Evolutionary conservation across 2,329 filamentous ascomycete genomes (phyloP).

Genomic region (Stemphylium beticola): DNA sequence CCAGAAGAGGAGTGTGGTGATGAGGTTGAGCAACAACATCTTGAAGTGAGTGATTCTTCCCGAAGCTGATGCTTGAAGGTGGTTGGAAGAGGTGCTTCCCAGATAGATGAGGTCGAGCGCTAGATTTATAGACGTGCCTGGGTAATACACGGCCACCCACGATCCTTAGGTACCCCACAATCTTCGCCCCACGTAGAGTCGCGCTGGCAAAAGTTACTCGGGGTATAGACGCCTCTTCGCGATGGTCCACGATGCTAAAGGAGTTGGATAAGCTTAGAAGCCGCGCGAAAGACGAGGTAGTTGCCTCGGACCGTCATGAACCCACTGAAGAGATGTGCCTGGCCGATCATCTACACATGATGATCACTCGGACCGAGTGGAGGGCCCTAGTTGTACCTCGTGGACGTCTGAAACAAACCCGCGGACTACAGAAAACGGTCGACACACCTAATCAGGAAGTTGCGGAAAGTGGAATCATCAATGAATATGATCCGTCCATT

Average conservation of each 20-base stretch:
- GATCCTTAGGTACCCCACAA: conserved; percentile 3
- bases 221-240: conserved; percentile 1
- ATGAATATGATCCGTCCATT: background rate
- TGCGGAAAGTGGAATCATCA: background rate
- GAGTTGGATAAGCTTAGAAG: background rate
- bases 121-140: conserved; percentile 10
- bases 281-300: background rate
- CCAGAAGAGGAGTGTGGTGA: conserved; percentile 16
- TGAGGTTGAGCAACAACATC: conserved; percentile 26
- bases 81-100: conserved; percentile 3
- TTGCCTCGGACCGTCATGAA: conserved; percentile 13
- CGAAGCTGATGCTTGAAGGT: conserved; percentile 1
- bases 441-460: conserved; percentile 14
- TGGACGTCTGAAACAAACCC: conserved; percentile 12
- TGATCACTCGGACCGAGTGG: conserved; percentile 15
- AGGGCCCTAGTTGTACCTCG: conserved; percentile 11
- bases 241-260: conserved; percentile 4
- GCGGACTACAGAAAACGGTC: conserved; percentile 9
- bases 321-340: conserved; percentile 8
- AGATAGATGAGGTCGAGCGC: conserved; percentile 2
- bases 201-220: background rate
- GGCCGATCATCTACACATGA: conserved; percentile 2
- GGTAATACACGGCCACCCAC: background rate
- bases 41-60: conserved; percentile 4
- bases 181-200: background rate